phyloP scores from a whole-genome alignment of 1,284 basidiomycete species.

The Salmacisia buchloeana region DNA sequence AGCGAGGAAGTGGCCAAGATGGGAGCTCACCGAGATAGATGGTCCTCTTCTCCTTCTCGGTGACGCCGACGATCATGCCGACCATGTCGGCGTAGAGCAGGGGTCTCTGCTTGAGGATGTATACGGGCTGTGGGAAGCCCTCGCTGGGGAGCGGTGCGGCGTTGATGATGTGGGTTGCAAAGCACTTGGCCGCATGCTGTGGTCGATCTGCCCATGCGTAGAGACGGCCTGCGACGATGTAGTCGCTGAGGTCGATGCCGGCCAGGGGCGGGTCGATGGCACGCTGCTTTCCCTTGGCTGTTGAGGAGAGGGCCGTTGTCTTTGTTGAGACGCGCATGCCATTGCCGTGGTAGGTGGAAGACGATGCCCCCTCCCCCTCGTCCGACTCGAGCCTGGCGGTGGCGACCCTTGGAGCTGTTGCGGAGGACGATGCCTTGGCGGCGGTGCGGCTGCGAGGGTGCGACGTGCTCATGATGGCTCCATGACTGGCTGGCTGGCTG shows the following conservation, averaged over 20 bases:
- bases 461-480: too few species aligned
- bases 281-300: not conserved
- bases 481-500: too few species aligned
- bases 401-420: too few species aligned
- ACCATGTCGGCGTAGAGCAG: constrained; percentile 19
- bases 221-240: not conserved
- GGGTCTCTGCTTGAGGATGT: constrained; percentile 19
- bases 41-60: constrained; percentile 20
- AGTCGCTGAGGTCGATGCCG: not conserved
- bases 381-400: too few species aligned
- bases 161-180: not conserved
- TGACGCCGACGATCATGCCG: constrained; percentile 27
- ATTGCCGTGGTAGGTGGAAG: not conserved
- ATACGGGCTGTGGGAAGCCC: constrained; percentile 13
- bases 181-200: constrained; percentile 3
- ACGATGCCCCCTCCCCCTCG: too few species aligned
- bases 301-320: too few species aligned
- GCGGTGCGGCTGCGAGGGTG: too few species aligned
- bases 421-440: too few species aligned
- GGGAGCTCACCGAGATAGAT: constrained; percentile 19
- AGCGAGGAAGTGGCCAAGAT: not conserved
- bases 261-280: not conserved
- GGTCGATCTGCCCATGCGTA: constrained; percentile 7
- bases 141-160: not conserved
- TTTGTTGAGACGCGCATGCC: too few species aligned